These are phyloP conservation scores for Cenchrus americanus DNA, from an alignment of 176 grass and related monocot genomes.

Conservation along the genomic window DNA sequence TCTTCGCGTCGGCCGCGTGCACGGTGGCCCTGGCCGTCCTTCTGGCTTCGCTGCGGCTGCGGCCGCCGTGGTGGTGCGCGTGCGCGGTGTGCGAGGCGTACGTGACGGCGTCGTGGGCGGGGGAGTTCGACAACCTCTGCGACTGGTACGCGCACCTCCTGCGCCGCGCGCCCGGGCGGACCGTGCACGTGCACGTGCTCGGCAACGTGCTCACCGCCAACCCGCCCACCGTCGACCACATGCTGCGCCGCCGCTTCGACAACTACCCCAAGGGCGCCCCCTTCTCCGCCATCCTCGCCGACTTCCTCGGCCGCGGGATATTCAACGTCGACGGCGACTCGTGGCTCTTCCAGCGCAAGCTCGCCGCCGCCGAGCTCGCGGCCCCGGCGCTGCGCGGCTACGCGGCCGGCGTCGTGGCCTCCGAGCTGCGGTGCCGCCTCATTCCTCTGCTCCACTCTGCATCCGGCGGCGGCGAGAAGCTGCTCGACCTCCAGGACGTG, in stretches of 20 bases:
- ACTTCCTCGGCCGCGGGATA: slow-evolving; percentile 83
- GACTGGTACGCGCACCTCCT: slow-evolving; percentile 95
- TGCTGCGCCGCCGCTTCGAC: slow-evolving; percentile 65
- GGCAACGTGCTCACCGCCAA: slow-evolving; percentile 72
- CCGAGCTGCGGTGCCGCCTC: slow-evolving; percentile 65
- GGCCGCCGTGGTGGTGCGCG: slow-evolving; percentile 72
- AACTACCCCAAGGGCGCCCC: slow-evolving; percentile 85
- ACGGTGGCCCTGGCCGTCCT: slow-evolving; percentile 50
- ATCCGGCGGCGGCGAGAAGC: slow-evolving; percentile 4
- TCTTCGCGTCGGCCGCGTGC: slow-evolving; percentile 49
- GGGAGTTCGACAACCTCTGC: slow-evolving; percentile 74
- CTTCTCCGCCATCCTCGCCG: slow-evolving; percentile 78
- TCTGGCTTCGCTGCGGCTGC: slow-evolving; percentile 41
- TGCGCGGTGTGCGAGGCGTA: slow-evolving; percentile 71
- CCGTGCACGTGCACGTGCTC: slow-evolving; percentile 85
- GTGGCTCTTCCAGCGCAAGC: slow-evolving; percentile 82
- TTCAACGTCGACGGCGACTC: slow-evolving; percentile 80
- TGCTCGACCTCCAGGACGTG: slow-evolving; percentile 76
- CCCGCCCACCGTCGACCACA: slow-evolving; percentile 71
- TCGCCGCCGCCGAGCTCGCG: slow-evolving; percentile 59
- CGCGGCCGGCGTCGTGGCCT: slow-evolving; percentile 48
- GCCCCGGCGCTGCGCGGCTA: slow-evolving; percentile 54
- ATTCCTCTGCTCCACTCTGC: slow-evolving; percentile 68
- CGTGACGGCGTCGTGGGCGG: slow-evolving; percentile 77
- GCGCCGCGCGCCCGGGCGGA: slow-evolving; percentile 58